Conservation (phyloP, 1,284 basidiomycete species). For the Cutaneotrichosporon daszewskae region DNA sequence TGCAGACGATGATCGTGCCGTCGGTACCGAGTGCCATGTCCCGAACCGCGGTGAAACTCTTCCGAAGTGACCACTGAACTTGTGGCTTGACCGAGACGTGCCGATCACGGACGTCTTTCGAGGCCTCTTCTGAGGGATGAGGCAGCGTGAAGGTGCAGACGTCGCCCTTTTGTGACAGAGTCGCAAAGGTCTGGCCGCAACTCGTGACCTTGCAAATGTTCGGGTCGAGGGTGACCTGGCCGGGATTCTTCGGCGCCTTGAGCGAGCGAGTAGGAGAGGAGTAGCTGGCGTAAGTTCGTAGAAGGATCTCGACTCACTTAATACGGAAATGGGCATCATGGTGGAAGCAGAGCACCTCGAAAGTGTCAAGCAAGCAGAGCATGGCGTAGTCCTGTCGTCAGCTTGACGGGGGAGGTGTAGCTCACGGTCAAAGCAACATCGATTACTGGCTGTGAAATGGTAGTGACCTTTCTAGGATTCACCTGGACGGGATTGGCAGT, state of each 20-base stretch:
- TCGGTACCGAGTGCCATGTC: conserved; percentile 87
- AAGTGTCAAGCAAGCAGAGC: conserved; percentile 65
- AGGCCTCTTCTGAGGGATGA: conserved; percentile 48
- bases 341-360: conserved; percentile 78
- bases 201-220: conserved; percentile 74
- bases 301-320: conserved; percentile 51
- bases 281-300: conserved; percentile 8
- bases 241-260: conserved; percentile 16
- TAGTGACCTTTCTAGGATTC: conserved; percentile 75
- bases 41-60: conserved; percentile 77
- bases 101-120: conserved; percentile 41
- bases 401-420: conserved; percentile 11
- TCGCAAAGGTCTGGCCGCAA: conserved; percentile 77
- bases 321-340: conserved; percentile 71
- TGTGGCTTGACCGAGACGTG: conserved; percentile 65
- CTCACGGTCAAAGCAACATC: conserved; percentile 66
- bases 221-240: conserved; percentile 60
- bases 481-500: conserved; percentile 70
- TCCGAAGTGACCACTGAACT: conserved; percentile 83
- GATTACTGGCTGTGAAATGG: conserved; percentile 63
- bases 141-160: conserved; percentile 74
- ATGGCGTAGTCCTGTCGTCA: conserved; percentile 64
- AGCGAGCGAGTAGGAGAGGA: conserved; percentile 9
- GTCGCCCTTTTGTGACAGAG: conserved; percentile 81
- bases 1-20: conserved; percentile 85